Percentiles rank a stretch among this genome's conserved stretches.
phyloP scores from a whole-genome alignment of 495 filamentous ascomycete genomes.

The Penicillium manginii region DNA sequence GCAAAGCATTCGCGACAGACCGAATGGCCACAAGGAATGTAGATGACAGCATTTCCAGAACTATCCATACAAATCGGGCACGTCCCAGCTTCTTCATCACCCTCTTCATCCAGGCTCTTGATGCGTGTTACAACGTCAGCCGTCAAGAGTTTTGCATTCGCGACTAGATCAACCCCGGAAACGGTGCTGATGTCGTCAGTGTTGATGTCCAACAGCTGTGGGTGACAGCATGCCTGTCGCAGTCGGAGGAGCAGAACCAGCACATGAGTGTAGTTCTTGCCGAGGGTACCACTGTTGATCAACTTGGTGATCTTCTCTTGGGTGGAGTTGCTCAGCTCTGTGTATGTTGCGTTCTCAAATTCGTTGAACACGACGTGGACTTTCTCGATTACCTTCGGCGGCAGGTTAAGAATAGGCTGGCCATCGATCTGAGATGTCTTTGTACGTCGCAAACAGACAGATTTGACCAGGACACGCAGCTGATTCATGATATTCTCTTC shows the following conservation, averaged over 20 bases:
- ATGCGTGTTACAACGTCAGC: conserved; percentile 68
- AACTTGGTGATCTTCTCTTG: conserved; percentile 78
- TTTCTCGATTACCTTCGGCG: conserved; percentile 66
- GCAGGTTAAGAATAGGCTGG: conserved; percentile 76
- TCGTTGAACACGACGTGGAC: conserved; percentile 73
- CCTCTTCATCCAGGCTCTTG: conserved; percentile 56
- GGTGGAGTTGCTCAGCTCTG: conserved; percentile 67
- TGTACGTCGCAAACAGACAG: conserved; percentile 82
- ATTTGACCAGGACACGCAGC: conserved; percentile 80
- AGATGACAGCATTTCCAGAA: conserved; percentile 73
- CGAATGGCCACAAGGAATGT: conserved; percentile 84
- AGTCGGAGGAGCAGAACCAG: conserved; percentile 85
- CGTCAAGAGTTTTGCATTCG: conserved; percentile 66
- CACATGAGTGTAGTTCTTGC: conserved; percentile 81
- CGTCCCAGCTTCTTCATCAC: conserved; percentile 40
- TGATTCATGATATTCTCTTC: conserved; percentile 63
- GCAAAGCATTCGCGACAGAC: conserved; percentile 81
- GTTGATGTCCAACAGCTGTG: conserved; percentile 82
- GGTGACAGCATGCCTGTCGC: conserved; percentile 86
- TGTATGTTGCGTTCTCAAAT: conserved; percentile 74
- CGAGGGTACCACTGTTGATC: conserved; percentile 69
- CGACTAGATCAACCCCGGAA: conserved; percentile 65
- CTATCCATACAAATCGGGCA: conserved; percentile 85
- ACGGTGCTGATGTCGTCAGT: conserved; percentile 54
- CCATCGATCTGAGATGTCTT: conserved; percentile 87